Evolutionary conservation across 2,329 filamentous ascomycete genomes (phyloP).

Genomic region (Verticillium klebahnii): DNA sequence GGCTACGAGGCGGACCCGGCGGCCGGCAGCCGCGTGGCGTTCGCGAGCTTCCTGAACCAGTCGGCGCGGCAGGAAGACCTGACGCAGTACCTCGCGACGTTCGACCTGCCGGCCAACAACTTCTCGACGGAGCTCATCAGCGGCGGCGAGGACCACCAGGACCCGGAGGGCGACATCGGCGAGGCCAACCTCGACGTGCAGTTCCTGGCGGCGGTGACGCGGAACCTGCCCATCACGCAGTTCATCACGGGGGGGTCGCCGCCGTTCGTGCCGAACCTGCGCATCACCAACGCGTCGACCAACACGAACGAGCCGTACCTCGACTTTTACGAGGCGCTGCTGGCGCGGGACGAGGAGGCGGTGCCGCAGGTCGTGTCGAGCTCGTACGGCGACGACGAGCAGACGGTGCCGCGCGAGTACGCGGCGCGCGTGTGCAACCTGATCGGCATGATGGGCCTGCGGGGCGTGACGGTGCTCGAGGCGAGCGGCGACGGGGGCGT

Average conservation of each 20-base stretch:
- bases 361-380: conserved; percentile 58
- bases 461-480: conserved; percentile 59
- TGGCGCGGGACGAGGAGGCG: conserved; percentile 42
- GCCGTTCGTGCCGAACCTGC: conserved; percentile 25
- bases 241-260: conserved; percentile 18
- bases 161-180: conserved; percentile 25
- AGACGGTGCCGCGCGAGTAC: conserved; percentile 54
- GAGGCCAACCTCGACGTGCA: conserved; percentile 63
- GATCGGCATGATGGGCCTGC: conserved; percentile 58
- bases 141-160: conserved; percentile 34
- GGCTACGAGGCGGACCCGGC: conserved; percentile 37
- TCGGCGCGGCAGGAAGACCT: conserved; percentile 43
- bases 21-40: conserved; percentile 43
- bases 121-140: conserved; percentile 36
- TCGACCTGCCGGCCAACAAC: conserved; percentile 36
- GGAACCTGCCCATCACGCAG: conserved; percentile 18
- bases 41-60: conserved; percentile 47
- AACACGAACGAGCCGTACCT: conserved; percentile 66
- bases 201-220: conserved; percentile 54
- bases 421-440: conserved; percentile 53
- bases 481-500: conserved; percentile 55
- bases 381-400: conserved; percentile 66
- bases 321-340: conserved; percentile 56
- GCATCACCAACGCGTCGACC: conserved; percentile 18
- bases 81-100: conserved; percentile 26